A percentile compares a stretch with the other conserved stretches of the same genome.
Evolutionary conservation across 2,329 filamentous ascomycete species (phyloP).

Genomic region (Colletotrichum tropicicola): DNA sequence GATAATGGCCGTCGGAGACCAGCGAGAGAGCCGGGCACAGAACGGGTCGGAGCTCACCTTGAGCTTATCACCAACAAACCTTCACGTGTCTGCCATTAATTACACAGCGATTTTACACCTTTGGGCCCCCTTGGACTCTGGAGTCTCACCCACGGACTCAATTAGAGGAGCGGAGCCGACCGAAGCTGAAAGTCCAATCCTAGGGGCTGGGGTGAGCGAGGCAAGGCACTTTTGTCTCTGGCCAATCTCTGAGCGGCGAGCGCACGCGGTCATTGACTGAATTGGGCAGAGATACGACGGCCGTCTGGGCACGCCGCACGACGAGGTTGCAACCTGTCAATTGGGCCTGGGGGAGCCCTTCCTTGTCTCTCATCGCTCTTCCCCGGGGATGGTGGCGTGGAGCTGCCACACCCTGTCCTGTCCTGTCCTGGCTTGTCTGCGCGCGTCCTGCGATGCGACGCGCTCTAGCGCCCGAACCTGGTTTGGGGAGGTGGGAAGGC

Average conservation of each 20-base stretch:
- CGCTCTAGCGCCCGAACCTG: background rate
- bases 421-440: too few relatives aligned
- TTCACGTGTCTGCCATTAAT: constrained; percentile 7
- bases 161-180: constrained; percentile 25
- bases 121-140: background rate
- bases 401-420: too few relatives aligned
- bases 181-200: constrained; percentile 20
- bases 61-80: constrained; percentile 8
- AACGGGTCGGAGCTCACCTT: constrained; percentile 8
- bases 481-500: constrained; percentile 5
- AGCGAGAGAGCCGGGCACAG: background rate
- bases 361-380: constrained; percentile 11
- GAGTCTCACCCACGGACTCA: background rate
- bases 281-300: constrained; percentile 28
- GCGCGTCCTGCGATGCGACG: too few relatives aligned
- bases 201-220: background rate
- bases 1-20: constrained; percentile 14
- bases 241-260: background rate
- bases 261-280: constrained; percentile 28
- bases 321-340: too few relatives aligned
- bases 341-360: constrained; percentile 7
- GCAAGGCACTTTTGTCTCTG: constrained; percentile 7
- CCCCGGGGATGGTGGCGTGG: constrained; percentile 4
- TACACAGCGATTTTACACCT: background rate
- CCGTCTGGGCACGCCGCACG: too few relatives aligned